Percentiles rank a stretch among this genome's conserved stretches.
Evolutionary conservation across 192 early-diverging fungal genomes (phyloP).

Genomic region (Mortierella claussenii): DNA sequence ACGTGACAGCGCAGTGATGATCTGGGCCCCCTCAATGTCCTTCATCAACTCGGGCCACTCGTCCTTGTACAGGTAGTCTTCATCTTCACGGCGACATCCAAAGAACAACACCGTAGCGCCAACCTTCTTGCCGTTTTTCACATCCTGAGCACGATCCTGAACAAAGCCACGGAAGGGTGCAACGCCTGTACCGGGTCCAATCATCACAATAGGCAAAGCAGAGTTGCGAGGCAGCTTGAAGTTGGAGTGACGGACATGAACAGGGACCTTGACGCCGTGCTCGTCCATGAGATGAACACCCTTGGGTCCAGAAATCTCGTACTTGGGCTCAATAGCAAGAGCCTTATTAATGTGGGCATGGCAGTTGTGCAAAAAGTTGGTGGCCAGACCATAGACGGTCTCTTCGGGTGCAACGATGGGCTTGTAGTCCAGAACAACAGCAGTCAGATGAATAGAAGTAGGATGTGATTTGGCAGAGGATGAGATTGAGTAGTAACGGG

Average conservation of each 20-base stretch:
- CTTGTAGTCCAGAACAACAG: constrained; percentile 88
- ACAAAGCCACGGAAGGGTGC: constrained; percentile 98
- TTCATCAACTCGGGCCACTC: constrained; percentile 82
- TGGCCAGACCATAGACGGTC: constrained; percentile 84
- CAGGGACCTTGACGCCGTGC: constrained; percentile 69
- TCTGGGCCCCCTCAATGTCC: constrained; percentile 63
- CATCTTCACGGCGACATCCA: constrained; percentile 87
- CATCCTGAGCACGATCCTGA: constrained; percentile 83
- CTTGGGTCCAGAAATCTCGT: constrained; percentile 59
- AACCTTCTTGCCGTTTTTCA: constrained; percentile 68
- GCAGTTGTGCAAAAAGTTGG: constrained; percentile 86
- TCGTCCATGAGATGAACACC: constrained; percentile 44
- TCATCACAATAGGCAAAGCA: constrained; percentile 90
- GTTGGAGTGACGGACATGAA: constrained; percentile 89
- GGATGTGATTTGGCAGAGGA: constrained; percentile 85
- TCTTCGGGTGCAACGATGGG: constrained; percentile 57
- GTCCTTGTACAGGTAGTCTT: constrained; percentile 91
- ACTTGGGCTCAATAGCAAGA: constrained; percentile 41
- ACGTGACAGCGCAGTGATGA: constrained; percentile 94
- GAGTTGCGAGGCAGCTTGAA: constrained; percentile 92
- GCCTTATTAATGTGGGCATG: constrained; percentile 59
- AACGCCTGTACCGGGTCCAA: constrained; percentile 99
- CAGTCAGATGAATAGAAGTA: constrained; percentile 84
- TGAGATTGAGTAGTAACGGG: constrained; percentile 98
- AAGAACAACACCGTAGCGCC: constrained; percentile 93